phyloP scores from a whole-genome alignment of 208 protist species.

The Trypanosoma caninum region DNA sequence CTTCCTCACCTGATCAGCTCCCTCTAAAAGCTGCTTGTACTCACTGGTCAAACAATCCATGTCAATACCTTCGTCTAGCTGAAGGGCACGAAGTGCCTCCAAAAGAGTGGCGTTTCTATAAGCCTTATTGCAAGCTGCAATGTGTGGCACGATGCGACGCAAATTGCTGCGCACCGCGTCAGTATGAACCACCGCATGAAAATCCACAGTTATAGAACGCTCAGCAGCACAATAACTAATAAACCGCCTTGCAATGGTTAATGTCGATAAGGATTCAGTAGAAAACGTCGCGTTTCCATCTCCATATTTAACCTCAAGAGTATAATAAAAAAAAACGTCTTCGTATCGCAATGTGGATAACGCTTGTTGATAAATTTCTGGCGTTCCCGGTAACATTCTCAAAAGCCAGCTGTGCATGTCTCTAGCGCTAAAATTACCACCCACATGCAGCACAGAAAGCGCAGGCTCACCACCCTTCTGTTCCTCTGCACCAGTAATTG shows the following conservation, averaged over 20 bases:
- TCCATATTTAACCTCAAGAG: conserved; percentile 13
- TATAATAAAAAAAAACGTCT: conserved; percentile 44
- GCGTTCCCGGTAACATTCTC: conserved; percentile 51
- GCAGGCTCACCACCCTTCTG: conserved; percentile 19
- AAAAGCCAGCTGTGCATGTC: conserved; percentile 64
- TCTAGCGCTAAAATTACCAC: conserved; percentile 35
- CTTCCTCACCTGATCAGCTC: conserved; percentile 36
- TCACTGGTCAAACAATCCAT: conserved; percentile 39
- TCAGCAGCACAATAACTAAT: conserved; percentile 14
- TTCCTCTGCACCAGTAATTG: neutral
- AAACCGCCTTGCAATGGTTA: conserved; percentile 37
- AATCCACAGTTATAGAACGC: conserved; percentile 7
- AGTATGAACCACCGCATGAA: conserved; percentile 6
- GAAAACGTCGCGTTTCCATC: conserved; percentile 28
- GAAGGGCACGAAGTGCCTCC: conserved; percentile 63
- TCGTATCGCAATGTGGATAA: conserved; percentile 38
- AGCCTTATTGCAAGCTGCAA: conserved; percentile 35
- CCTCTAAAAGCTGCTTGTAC: conserved; percentile 39
- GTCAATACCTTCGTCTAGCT: conserved; percentile 38
- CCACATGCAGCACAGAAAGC: conserved; percentile 51
- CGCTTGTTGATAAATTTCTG: conserved; percentile 39
- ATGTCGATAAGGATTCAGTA: conserved; percentile 50
- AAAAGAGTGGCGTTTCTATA: conserved; percentile 36
- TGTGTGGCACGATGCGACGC: conserved; percentile 39
- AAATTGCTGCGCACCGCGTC: conserved; percentile 24